Conservation (phyloP, 139 green algal species). For the Gonium pectorale region DNA sequence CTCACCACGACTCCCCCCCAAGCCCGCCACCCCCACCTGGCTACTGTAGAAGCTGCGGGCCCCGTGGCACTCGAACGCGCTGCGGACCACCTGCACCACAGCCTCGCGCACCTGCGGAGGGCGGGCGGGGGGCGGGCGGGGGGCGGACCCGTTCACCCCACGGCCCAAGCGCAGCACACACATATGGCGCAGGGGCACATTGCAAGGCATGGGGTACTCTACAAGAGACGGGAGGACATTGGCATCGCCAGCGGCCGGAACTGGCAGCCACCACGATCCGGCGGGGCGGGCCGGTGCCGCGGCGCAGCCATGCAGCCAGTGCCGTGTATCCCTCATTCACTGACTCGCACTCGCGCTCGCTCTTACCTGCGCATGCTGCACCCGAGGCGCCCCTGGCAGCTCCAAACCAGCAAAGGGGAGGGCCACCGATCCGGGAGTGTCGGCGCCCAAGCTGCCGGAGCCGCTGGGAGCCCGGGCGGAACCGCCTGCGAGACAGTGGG, state of each 20-base stretch:
- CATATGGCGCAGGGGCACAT: too few relatives aligned
- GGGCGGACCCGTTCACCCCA: too few relatives aligned
- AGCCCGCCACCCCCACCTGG: background rate
- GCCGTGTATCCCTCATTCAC: too few relatives aligned
- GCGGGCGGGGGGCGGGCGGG: background rate
- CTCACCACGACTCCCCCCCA: too few relatives aligned
- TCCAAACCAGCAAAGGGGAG: conserved; percentile 28
- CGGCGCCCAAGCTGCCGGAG: background rate
- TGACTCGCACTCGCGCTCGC: too few relatives aligned
- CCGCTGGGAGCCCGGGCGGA: background rate
- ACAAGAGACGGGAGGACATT: too few relatives aligned
- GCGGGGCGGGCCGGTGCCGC: too few relatives aligned
- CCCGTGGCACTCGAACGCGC: conserved; percentile 65
- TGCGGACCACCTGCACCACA: conserved; percentile 56
- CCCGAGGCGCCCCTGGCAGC: conserved; percentile 39
- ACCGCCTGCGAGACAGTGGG: background rate
- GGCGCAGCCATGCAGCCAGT: too few relatives aligned
- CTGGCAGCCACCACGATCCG: too few relatives aligned
- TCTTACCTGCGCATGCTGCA: conserved; percentile 38
- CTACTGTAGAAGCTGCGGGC: conserved; percentile 68
- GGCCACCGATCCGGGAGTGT: background rate
- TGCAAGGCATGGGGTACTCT: too few relatives aligned
- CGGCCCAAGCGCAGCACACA: background rate
- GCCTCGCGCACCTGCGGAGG: conserved; percentile 49
- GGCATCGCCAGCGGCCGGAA: too few relatives aligned